Evolutionary conservation across 331 rosid species (phyloP), one percentile per base, ranked within the genome.

Genomic region (Saraca asoca): DNA sequence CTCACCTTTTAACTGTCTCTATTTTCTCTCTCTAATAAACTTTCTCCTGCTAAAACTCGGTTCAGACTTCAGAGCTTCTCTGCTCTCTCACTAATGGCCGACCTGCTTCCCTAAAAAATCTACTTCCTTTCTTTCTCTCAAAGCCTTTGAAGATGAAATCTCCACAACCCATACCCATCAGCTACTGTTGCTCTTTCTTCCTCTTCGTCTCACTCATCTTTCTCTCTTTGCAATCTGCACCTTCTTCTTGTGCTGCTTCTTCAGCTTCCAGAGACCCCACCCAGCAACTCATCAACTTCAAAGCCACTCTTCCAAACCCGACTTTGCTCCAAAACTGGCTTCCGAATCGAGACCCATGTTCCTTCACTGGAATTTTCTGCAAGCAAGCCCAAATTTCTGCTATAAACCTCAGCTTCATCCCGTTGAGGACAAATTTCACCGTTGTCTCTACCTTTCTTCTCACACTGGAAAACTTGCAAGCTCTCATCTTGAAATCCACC

Each of bases 241-340:
- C 60, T 4, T 12, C 68, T 12, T 31, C 55, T 9, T 13, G 63
- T 11, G 34, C 79, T n/a, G 41, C 81, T n/a, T 51, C 58, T 14
- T 69, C 66, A 7, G 9, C 68, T 39, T 50, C 45, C 51, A 35
- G 17, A 10, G 62, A 50, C 5, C 79, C 72, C 13, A 2, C 85
- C 53, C 86, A 70, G 52, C 75, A 78, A 6, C 83, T 87, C 12
- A 20, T 87, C 29, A 68, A 9, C 81, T 87, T 87, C 78, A 82
- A 79, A 71, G 42, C 73, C 38, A 58, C 86, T 29, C 86, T 87
- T 8, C 73, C 78, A 1, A 52, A 74, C 51, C 75, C 80, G 0
- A 7, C 55, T 34, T 8, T 69, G 2, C 88, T 87, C 39, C 11
- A 17, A 0, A 24, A 62, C 74, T 87, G 95, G 95, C 72, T 87